phyloP scores from a whole-genome alignment of 257 asterid genomes.

The Voacanga thouarsii region DNA sequence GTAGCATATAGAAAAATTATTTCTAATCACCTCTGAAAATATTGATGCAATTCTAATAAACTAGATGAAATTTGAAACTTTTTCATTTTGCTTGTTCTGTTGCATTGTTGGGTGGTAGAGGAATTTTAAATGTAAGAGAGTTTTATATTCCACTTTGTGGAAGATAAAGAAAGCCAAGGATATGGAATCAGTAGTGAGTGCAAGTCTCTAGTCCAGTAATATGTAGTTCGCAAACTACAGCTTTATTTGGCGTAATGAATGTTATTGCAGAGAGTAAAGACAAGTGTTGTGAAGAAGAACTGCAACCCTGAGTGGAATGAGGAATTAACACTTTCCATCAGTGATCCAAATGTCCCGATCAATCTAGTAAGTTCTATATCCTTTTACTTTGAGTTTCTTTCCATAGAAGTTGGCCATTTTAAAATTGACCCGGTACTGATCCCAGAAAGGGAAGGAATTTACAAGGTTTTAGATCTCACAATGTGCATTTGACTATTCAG shows the following conservation, averaged over 20 bases:
- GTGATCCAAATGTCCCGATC: constrained; percentile 53
- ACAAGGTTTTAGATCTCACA: no score
- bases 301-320: constrained; percentile 82
- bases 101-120: background rate
- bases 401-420: background rate
- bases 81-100: background rate
- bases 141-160: background rate
- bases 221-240: background rate
- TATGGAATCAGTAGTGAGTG: background rate
- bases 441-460: background rate
- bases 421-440: background rate
- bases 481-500: background rate
- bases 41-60: background rate
- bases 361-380: constrained; percentile 37
- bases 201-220: background rate
- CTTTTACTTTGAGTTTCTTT: background rate
- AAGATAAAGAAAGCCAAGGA: background rate
- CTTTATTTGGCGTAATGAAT: background rate
- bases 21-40: background rate
- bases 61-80: background rate
- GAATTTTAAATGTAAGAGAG: background rate
- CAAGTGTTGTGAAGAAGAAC: constrained; percentile 56
- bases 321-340: constrained; percentile 60
- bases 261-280: constrained; percentile 59
- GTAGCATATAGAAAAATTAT: background rate